These are phyloP conservation scores for Pseudisothecium myosuroides DNA, from an alignment of 225 moss, liverwort and hornwort species.

Conservation along the genomic window DNA sequence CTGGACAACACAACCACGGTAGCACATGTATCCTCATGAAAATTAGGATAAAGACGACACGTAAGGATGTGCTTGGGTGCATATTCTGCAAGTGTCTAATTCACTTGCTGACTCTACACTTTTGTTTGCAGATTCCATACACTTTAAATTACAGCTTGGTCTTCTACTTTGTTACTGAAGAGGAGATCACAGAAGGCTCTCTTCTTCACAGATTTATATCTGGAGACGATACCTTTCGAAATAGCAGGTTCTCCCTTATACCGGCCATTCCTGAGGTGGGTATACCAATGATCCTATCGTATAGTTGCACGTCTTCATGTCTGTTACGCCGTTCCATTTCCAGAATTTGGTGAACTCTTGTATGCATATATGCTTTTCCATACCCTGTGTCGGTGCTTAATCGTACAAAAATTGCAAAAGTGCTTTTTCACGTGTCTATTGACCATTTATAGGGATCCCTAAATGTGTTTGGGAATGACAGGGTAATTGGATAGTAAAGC, in stretches of 20 bases:
- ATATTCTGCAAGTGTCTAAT: neutral
- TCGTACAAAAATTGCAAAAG: neutral
- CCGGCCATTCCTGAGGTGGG: conserved; percentile 64
- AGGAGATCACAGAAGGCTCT: conserved; percentile 48
- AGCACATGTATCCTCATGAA: neutral
- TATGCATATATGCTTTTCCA: neutral
- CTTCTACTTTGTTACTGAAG: conserved; percentile 55
- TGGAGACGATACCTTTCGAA: conserved; percentile 61
- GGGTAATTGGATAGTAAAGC: conserved; percentile 70
- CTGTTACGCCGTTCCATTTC: neutral
- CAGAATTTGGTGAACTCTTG: neutral
- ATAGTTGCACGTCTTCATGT: neutral
- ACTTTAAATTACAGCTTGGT: conserved; percentile 32
- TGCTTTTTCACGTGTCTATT: neutral
- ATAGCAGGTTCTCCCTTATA: conserved; percentile 56
- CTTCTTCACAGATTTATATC: conserved; percentile 55
- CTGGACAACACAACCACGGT: neutral
- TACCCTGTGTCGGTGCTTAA: neutral
- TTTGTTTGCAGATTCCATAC: conserved; percentile 33
- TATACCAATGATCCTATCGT: neutral
- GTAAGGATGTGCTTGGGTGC: neutral
- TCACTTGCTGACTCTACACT: neutral
- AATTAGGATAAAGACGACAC: neutral
- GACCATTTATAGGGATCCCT: neutral
- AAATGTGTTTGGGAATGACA: neutral